phyloP scores from a whole-genome alignment of 768 basidiomycete species.

The Psilocybe cubensis region DNA sequence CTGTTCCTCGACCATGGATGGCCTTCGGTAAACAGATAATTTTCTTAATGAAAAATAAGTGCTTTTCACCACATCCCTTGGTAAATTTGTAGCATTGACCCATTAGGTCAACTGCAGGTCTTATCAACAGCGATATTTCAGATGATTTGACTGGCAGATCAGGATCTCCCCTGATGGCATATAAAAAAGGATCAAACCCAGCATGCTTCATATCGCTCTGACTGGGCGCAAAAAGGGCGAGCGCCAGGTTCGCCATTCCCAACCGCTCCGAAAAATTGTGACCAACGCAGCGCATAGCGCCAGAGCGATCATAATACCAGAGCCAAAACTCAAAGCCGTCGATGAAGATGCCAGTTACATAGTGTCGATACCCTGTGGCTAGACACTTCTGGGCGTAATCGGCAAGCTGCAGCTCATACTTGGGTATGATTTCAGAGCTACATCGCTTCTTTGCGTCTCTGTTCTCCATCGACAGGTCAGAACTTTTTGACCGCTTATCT shows the following conservation, averaged over 20 bases:
- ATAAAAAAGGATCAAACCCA: conserved; percentile 21
- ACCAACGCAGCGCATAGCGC: neutral
- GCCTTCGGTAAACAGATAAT: neutral
- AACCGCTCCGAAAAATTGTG: neutral
- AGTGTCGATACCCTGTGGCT: conserved; percentile 17
- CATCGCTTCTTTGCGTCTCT: no score
- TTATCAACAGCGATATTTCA: neutral
- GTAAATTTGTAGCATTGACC: neutral
- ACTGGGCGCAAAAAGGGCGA: conserved; percentile 22
- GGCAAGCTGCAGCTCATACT: conserved; percentile 11
- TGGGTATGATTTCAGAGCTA: neutral
- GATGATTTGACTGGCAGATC: neutral
- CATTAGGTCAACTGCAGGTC: neutral
- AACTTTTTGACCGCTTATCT: no score
- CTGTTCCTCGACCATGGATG: neutral
- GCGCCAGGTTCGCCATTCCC: conserved; percentile 18
- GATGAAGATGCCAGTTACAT: conserved; percentile 24
- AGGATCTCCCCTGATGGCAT: neutral
- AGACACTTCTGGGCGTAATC: conserved; percentile 19
- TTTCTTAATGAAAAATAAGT: neutral
- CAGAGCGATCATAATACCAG: conserved; percentile 29
- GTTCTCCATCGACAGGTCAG: no score
- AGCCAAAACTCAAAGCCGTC: conserved; percentile 18
- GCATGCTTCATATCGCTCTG: conserved; percentile 2
- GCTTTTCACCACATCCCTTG: neutral